Evolutionary conservation across 2,329 filamentous ascomycete genomes (phyloP).

Genomic region (Colletotrichum gigasporum): DNA sequence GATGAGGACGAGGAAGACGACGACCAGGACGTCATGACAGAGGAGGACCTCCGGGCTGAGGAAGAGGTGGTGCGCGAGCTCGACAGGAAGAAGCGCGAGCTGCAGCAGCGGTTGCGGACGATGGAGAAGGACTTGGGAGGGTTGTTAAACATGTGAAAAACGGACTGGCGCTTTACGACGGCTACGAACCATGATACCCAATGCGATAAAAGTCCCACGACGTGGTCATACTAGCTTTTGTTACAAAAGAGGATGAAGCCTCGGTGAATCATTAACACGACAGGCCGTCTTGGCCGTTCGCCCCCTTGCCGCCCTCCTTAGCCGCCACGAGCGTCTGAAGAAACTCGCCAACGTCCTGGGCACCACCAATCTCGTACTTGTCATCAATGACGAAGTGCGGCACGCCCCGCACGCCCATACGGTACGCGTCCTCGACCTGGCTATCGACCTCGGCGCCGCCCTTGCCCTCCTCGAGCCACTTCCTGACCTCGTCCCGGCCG

Average conservation of each 20-base stretch:
- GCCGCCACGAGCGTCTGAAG: conserved; percentile 70
- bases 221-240: not conserved
- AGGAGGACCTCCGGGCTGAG: conserved; percentile 74
- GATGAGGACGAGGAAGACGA: conserved; percentile 52
- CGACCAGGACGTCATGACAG: conserved; percentile 63
- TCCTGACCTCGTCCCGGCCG: conserved; percentile 59
- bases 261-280: conserved; percentile 3
- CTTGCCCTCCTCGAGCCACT: conserved; percentile 61
- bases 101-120: conserved; percentile 60
- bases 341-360: conserved; percentile 75
- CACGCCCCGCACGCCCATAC: conserved; percentile 69
- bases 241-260: not conserved
- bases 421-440: conserved; percentile 62
- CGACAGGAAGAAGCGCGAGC: conserved; percentile 64
- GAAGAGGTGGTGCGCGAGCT: conserved; percentile 72
- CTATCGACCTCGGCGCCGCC: conserved; percentile 67
- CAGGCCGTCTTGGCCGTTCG: conserved; percentile 9
- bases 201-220: conserved; percentile 27
- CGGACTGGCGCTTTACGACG: not conserved
- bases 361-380: conserved; percentile 73
- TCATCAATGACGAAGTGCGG: conserved; percentile 80
- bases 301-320: conserved; percentile 39
- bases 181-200: conserved; percentile 19
- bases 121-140: conserved; percentile 67
- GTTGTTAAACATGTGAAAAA: conserved; percentile 61